These are phyloP conservation scores for Conticribra guillardii DNA, from an alignment of 108 stramenopile genomes.

Conservation along the genomic window DNA sequence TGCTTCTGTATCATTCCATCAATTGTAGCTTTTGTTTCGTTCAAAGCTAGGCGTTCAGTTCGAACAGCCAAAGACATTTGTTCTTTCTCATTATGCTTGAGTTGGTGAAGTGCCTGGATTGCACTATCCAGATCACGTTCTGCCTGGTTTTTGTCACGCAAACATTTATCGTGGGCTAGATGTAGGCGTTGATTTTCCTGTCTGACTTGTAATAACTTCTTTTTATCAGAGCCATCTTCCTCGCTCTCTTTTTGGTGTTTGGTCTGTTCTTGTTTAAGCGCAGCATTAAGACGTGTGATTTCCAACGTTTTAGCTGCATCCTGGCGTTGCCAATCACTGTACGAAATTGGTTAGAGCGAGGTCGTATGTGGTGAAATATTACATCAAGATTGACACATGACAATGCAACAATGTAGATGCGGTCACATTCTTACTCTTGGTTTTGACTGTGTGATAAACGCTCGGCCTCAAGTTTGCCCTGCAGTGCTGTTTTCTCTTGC, in stretches of 20 bases:
- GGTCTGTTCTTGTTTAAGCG: slow-evolving; percentile 23
- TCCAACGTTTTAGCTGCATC: slow-evolving; percentile 23
- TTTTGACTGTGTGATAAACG: slow-evolving; percentile 3
- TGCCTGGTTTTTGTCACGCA: slow-evolving; percentile 39
- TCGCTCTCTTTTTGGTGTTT: slow-evolving; percentile 14
- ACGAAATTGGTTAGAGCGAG: no score
- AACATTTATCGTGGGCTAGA: slow-evolving; percentile 27
- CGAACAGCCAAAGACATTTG: slow-evolving; percentile 17
- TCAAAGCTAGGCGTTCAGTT: slow-evolving; percentile 15
- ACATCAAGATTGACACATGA: no score
- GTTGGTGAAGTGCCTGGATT: slow-evolving; percentile 35
- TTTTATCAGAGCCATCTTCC: slow-evolving; percentile 22
- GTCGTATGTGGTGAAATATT: no score
- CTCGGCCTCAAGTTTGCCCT: slow-evolving; percentile 16
- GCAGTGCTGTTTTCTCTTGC: slow-evolving; percentile 18
- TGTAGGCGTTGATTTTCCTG: slow-evolving; percentile 24
- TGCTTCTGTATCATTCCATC: slow-evolving; percentile 20
- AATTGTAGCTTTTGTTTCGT: slow-evolving; percentile 13
- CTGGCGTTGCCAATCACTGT: slow-evolving; percentile 18
- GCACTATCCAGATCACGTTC: slow-evolving; percentile 44
- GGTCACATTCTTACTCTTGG: not conserved
- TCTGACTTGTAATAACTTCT: slow-evolving; percentile 22
- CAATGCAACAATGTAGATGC: no score
- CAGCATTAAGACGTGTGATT: slow-evolving; percentile 34
- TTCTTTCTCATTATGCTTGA: slow-evolving; percentile 30